Conservation (phyloP, 169 alveolate species). For the Eimeria maxima region DNA sequence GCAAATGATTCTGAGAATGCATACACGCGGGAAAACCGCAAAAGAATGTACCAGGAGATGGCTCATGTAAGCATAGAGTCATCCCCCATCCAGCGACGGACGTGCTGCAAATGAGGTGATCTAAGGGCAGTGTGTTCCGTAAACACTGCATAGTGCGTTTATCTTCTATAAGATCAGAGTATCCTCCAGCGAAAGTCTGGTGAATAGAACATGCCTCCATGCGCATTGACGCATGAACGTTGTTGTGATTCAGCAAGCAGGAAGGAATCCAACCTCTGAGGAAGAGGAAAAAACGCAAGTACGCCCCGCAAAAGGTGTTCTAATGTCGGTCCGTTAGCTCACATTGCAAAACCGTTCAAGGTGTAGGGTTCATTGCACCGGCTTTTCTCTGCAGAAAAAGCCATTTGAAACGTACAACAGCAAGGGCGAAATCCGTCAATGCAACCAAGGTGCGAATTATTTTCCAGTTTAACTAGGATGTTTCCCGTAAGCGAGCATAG, state of each 20-base stretch:
- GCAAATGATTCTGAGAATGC: constrained; percentile 55
- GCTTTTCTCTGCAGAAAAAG: constrained; percentile 78
- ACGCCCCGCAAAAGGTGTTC: neutral
- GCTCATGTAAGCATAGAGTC: constrained; percentile 43
- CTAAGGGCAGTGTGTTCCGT: neutral
- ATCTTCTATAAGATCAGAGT: too few relatives aligned
- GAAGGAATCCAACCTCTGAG: neutral
- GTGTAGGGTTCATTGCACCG: neutral
- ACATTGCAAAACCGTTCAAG: constrained; percentile 82
- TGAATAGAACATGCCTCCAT: neutral
- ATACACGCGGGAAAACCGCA: constrained; percentile 82
- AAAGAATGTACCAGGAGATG: constrained; percentile 82
- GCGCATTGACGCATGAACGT: neutral
- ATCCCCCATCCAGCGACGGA: neutral
- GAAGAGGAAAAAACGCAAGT: neutral
- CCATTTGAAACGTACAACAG: constrained; percentile 85
- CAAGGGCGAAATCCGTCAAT: constrained; percentile 93
- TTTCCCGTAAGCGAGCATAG: constrained; percentile 81
- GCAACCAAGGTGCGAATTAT: constrained; percentile 93
- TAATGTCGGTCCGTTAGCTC: neutral
- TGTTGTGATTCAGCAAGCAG: constrained; percentile 9
- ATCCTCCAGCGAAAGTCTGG: neutral
- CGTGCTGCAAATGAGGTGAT: neutral
- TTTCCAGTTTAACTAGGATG: neutral
- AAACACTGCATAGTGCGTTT: neutral